Evolutionary conservation across 2,329 filamentous ascomycete genomes (phyloP).

Genomic region (Pseudogymnoascus sp.): DNA sequence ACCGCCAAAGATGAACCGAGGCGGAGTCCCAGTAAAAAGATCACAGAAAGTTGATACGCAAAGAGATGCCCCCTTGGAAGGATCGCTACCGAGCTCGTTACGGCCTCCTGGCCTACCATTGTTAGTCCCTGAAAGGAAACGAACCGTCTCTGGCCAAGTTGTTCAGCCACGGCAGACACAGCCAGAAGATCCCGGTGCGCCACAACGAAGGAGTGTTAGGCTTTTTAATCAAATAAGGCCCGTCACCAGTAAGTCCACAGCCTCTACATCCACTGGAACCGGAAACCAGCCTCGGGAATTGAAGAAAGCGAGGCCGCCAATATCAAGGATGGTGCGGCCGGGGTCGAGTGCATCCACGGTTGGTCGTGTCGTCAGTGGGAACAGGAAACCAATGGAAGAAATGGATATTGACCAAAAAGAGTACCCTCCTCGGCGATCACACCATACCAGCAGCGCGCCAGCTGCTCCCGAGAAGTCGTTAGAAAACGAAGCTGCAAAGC

Average conservation of each 20-base stretch:
- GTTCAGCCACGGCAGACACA: conserved; percentile 44
- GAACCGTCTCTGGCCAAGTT: conserved; percentile 82
- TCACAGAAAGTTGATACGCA: conserved; percentile 12
- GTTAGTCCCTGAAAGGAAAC: conserved; percentile 60
- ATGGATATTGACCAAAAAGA: conserved; percentile 66
- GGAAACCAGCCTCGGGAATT: conserved; percentile 61
- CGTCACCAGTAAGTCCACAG: conserved; percentile 32
- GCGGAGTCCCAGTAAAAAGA: conserved; percentile 23
- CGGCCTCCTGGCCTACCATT: conserved; percentile 16
- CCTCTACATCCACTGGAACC: conserved; percentile 50
- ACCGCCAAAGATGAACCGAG: conserved; percentile 28
- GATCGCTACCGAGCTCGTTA: background rate
- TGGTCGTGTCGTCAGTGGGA: conserved; percentile 82
- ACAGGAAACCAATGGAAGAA: conserved; percentile 68
- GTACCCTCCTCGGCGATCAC: conserved; percentile 23
- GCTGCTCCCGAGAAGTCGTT: conserved; percentile 22
- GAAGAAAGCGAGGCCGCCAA: conserved; percentile 73
- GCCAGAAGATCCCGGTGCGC: conserved; percentile 51
- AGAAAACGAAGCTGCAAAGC: conserved; percentile 49
- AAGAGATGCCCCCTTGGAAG: background rate
- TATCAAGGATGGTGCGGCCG: conserved; percentile 57
- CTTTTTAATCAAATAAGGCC: conserved; percentile 65
- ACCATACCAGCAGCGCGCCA: conserved; percentile 22
- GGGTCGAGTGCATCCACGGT: conserved; percentile 62
- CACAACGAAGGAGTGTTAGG: conserved; percentile 63